These are phyloP conservation scores for Microthyrium microscopicum DNA, from an alignment of 2,329 filamentous ascomycete species.

Conservation along the genomic window DNA sequence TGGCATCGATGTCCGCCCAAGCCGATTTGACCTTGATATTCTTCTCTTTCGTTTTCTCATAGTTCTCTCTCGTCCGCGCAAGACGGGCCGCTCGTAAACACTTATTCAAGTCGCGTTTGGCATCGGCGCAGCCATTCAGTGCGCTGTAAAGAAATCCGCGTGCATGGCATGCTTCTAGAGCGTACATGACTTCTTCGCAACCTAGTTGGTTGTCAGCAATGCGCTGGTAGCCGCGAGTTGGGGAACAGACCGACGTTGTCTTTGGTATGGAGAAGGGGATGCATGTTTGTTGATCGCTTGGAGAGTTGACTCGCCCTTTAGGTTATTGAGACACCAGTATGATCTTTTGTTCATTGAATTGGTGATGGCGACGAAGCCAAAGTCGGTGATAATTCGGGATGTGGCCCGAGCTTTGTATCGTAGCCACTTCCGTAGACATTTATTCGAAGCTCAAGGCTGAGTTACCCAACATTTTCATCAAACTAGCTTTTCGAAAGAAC, in stretches of 20 bases:
- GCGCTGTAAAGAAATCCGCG: constrained; percentile 85
- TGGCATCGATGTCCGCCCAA: constrained; percentile 65
- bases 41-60: constrained; percentile 50
- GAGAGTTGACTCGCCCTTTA: constrained; percentile 7
- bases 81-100: constrained; percentile 70
- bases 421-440: background rate
- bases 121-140: constrained; percentile 73
- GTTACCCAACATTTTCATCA: constrained; percentile 1
- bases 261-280: constrained; percentile 92
- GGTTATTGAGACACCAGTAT: too few species aligned
- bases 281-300: constrained; percentile 44
- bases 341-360: too few species aligned
- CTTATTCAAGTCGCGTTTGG: constrained; percentile 68
- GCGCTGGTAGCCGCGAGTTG: background rate
- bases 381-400: too few species aligned
- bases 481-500: too few species aligned
- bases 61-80: constrained; percentile 63
- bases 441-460: background rate
- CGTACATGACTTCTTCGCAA: constrained; percentile 85
- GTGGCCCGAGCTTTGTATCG: background rate
- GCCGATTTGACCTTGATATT: constrained; percentile 56
- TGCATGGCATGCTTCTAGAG: constrained; percentile 90
- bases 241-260: constrained; percentile 56
- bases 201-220: constrained; percentile 33
- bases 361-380: too few species aligned